These are phyloP conservation scores for barrel medic (Medicago truncatula) DNA, from an alignment of 306 rosid species.

Conservation along the genomic window MtrunA17r5.0-ANR NC_053049.1:48369001-48369500, in stretches of 20 bases:
- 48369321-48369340: conserved; percentile 66
- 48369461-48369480: conserved; percentile 85
- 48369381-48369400: conserved; percentile 90
- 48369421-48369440: conserved; percentile 83
- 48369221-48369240: conserved; percentile 64
- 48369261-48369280: conserved; percentile 80
- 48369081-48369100: conserved; percentile 18
- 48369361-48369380: conserved; percentile 79
- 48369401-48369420: conserved; percentile 84
- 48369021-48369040: conserved; percentile 22
- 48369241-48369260: conserved; percentile 79
- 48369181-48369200: neutral
- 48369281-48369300: conserved; percentile 95
- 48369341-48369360: conserved; percentile 92
- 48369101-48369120: conserved; percentile 20
- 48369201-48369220: conserved; percentile 11
- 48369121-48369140: no score
- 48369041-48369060: conserved; percentile 13
- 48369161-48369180: no score
- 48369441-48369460: conserved; percentile 80
- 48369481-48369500: conserved; percentile 88
- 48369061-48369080: neutral
- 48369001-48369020: conserved; percentile 41
- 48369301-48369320: conserved; percentile 83
- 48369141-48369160: no score